Conservation (phyloP, 2,329 filamentous ascomycete genomes). For the Fusarium burgessii region DNA sequence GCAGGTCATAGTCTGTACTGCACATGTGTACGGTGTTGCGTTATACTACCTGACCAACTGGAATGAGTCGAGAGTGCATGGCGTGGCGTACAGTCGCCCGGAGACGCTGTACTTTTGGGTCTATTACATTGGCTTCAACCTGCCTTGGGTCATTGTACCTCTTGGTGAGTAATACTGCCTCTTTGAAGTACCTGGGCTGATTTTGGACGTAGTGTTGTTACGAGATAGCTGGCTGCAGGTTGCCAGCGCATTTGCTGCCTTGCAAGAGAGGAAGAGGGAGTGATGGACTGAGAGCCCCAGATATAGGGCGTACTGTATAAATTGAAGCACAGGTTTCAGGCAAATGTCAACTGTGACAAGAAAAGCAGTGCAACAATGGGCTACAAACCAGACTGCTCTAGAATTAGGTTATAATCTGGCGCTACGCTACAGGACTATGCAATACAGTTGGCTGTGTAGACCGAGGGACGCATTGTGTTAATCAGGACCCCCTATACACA, state of each 20-base stretch:
- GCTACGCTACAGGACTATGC: background rate
- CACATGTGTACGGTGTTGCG: slow-evolving; percentile 71
- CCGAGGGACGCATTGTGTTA: background rate
- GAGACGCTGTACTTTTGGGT: slow-evolving; percentile 73
- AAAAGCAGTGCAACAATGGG: background rate
- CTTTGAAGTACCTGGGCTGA: slow-evolving; percentile 21
- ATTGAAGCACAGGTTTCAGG: background rate
- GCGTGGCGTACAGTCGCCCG: slow-evolving; percentile 66
- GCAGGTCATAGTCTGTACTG: slow-evolving; percentile 64
- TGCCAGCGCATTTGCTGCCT: slow-evolving; percentile 43
- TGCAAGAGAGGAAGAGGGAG: slow-evolving; percentile 42
- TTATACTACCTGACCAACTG: slow-evolving; percentile 72
- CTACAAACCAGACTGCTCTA: background rate
- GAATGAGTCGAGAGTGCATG: slow-evolving; percentile 59
- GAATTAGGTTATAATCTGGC: background rate
- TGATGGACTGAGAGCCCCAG: slow-evolving; percentile 11
- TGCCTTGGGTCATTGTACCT: slow-evolving; percentile 70
- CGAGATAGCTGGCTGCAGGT: slow-evolving; percentile 50
- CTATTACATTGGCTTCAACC: slow-evolving; percentile 72
- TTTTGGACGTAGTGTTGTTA: slow-evolving; percentile 45
- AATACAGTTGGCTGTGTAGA: background rate
- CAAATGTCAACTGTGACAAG: background rate
- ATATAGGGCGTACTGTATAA: background rate
- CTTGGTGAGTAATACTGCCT: slow-evolving; percentile 56
- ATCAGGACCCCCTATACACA: background rate